phyloP scores from a whole-genome alignment of 2,329 filamentous ascomycete genomes.

The Fusarium caatingaense region DNA sequence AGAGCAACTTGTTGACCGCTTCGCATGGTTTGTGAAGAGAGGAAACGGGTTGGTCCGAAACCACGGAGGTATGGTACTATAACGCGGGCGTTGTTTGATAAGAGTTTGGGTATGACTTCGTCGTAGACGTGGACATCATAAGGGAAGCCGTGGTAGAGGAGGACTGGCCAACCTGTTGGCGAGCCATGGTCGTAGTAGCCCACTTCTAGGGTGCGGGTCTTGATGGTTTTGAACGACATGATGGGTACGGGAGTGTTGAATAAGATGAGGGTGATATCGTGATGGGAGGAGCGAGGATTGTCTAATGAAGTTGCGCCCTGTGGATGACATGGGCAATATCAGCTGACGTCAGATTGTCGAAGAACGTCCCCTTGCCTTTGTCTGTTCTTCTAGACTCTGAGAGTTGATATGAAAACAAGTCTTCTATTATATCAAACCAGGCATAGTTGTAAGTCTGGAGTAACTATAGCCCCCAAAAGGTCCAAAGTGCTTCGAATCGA shows the following conservation, averaged over 20 bases:
- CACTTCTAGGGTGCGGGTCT: constrained; percentile 2
- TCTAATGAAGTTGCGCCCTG: background rate
- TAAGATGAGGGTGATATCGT: background rate
- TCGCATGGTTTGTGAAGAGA: constrained; percentile 1
- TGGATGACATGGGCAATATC: background rate
- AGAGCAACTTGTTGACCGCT: constrained; percentile 15
- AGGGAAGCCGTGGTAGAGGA: constrained; percentile 21
- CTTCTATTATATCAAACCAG: background rate
- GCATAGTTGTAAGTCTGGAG: background rate
- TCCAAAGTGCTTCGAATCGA: too few species aligned
- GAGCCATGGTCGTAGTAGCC: constrained; percentile 9
- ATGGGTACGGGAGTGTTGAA: rapidly evolving
- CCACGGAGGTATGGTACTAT: constrained; percentile 4
- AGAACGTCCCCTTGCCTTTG: background rate
- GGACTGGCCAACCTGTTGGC: constrained; percentile 1
- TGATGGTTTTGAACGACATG: constrained; percentile 1
- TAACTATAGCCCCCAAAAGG: background rate
- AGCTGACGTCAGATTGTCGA: background rate
- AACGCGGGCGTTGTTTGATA: background rate
- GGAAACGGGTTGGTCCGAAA: constrained; percentile 3
- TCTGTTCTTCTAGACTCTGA: background rate
- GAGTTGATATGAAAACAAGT: background rate
- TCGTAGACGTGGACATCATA: constrained; percentile 17
- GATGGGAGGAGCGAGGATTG: background rate
- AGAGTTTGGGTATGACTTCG: background rate